Evolutionary conservation across 352 stramenopile genomes (phyloP).

Genomic region (Hyaloperonospora brassicae): DNA sequence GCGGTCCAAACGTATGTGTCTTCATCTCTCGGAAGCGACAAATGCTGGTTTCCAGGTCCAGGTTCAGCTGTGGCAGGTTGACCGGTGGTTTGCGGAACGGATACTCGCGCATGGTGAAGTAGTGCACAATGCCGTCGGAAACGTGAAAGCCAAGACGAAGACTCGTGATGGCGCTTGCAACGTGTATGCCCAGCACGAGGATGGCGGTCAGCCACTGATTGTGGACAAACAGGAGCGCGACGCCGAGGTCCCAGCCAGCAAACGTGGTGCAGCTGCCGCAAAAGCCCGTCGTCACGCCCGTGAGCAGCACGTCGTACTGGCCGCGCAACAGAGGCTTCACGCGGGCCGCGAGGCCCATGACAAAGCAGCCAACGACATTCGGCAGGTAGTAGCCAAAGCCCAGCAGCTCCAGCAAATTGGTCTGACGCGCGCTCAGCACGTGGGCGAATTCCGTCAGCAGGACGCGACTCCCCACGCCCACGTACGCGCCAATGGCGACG

Average conservation of each 20-base stretch:
- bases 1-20: constrained; percentile 36
- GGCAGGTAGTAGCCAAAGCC: constrained; percentile 49
- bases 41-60: constrained; percentile 46
- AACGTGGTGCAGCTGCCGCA: constrained; percentile 66
- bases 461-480: constrained; percentile 41
- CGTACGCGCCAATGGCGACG: constrained; percentile 37
- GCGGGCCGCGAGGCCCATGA: constrained; percentile 45
- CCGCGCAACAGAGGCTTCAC: constrained; percentile 38
- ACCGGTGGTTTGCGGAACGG: constrained; percentile 42
- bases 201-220: constrained; percentile 41
- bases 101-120: constrained; percentile 33
- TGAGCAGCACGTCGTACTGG: constrained; percentile 42
- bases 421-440: constrained; percentile 30
- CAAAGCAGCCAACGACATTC: constrained; percentile 53
- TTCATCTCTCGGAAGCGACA: constrained; percentile 36
- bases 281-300: constrained; percentile 55
- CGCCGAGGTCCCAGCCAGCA: constrained; percentile 46
- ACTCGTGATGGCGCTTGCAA: constrained; percentile 34
- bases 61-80: constrained; percentile 41
- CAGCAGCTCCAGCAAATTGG: constrained; percentile 39
- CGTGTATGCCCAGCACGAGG: constrained; percentile 39
- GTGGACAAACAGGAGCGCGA: constrained; percentile 42
- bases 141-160: constrained; percentile 41
- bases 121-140: constrained; percentile 36
- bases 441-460: constrained; percentile 42